These are phyloP conservation scores for Effrenium voratum DNA, from an alignment of 73 alveolate species.

Conservation along the genomic window DNA sequence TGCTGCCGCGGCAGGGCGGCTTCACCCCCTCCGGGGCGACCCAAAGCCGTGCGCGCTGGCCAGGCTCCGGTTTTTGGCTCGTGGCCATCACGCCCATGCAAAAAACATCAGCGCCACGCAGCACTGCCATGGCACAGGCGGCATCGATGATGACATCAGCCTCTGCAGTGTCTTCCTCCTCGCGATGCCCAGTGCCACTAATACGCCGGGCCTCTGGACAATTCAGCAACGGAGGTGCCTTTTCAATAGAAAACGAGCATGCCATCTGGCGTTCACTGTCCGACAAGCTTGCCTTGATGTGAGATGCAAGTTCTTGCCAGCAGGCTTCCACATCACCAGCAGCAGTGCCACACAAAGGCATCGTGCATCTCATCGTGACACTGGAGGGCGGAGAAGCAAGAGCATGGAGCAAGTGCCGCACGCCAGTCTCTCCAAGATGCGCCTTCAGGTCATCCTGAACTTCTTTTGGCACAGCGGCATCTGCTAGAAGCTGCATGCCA, in stretches of 20 bases:
- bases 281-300: neutral
- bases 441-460: constrained; percentile 35
- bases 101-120: constrained; percentile 70
- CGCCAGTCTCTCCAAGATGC: neutral
- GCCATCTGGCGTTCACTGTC: neutral
- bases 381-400: constrained; percentile 75
- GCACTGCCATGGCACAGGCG: constrained; percentile 72
- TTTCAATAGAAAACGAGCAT: neutral
- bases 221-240: constrained; percentile 28
- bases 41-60: constrained; percentile 76
- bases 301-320: neutral
- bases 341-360: neutral
- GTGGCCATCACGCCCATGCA: constrained; percentile 90
- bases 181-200: neutral
- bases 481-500: neutral
- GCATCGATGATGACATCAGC: constrained; percentile 69
- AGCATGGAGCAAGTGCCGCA: constrained; percentile 32
- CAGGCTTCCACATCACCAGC: neutral
- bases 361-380: constrained; percentile 3
- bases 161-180: neutral
- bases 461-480: constrained; percentile 42
- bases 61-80: constrained; percentile 17
- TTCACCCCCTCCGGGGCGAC: constrained; percentile 83
- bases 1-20: constrained; percentile 77
- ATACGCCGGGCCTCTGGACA: constrained; percentile 68